Base-by-base conservation (phyloP, 495 filamentous ascomycete genomes). In the Penicillium subrubescens region DNA sequence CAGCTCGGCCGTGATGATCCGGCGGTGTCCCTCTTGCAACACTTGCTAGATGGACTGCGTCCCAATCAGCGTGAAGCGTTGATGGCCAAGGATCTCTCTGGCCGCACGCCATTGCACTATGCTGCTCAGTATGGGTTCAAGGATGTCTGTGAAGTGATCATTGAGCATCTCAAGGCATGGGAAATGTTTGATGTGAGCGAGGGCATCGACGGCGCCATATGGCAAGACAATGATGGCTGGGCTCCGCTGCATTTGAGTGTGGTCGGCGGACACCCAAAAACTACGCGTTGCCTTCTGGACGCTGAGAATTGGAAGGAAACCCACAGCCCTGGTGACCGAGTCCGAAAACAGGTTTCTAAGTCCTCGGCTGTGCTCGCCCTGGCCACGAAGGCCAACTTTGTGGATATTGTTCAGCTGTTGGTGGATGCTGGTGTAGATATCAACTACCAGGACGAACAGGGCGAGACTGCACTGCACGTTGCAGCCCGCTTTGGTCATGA, bases 41-140 rank as follows among this genome's bases (percentile, higher is more conserved):
- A 89, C 71, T 70, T 97, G 21, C 80, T 99, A 15, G 86, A 92
- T 25, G 76, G 83, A 8, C 82, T 99, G 44, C 82, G 80, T n/a
- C 83, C 85, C 2, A 71, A 84, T 12, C 95, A 98, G 64, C 84
- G 89, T 12, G 57, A 69, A n/a, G 88, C 91, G 5, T 73, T 99
- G 25, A 77, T 83, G 50, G 83, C 83, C 23, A 87, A 82, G 60
- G 95, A 99, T 78, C 72, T 86, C 2, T 91, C 93, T 55, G 93
- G 93, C 6, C 92, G 95, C 11, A 87, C 93, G 37, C 93, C 95
- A 29, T 81, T 99, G 31, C 95, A 99, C 72, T 99, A 99, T 75
- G 94, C 92, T 5, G 95, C 95, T 0, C 92, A 97, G 77, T 96
- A 95, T 73, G 95, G 95, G 4, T 92, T 97, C 68, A 90, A 92